These are phyloP conservation scores for Cladosporium colombiae DNA, from an alignment of 2,329 filamentous ascomycete species.

Conservation along the genomic window DNA sequence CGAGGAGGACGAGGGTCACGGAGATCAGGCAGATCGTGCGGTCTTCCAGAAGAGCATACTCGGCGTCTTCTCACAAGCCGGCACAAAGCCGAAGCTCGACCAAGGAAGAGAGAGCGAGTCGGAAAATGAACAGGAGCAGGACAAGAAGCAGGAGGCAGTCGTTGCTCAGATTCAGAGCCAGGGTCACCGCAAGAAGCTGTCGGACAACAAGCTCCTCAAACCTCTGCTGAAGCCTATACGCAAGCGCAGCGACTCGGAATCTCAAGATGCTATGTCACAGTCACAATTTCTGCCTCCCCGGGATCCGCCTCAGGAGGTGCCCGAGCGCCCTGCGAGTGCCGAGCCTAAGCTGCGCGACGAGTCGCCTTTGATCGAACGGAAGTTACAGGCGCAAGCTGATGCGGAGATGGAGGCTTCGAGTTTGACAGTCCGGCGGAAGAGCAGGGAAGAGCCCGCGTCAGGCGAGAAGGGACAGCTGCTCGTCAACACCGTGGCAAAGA, in stretches of 20 bases:
- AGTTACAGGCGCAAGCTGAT: slow-evolving; percentile 45
- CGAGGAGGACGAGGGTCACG: slow-evolving; percentile 56
- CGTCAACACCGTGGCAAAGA: slow-evolving; percentile 42
- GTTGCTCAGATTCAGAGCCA: slow-evolving; percentile 22
- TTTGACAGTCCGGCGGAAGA: slow-evolving; percentile 23
- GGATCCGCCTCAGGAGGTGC: slow-evolving; percentile 22
- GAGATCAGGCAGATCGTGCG: slow-evolving; percentile 51
- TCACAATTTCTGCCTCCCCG: slow-evolving; percentile 33
- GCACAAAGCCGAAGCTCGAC: slow-evolving; percentile 77
- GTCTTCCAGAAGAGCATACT: slow-evolving; percentile 96
- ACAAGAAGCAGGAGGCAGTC: slow-evolving; percentile 20
- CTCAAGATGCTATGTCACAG: slow-evolving; percentile 34
- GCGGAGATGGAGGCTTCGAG: slow-evolving; percentile 31
- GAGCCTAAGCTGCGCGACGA: slow-evolving; percentile 48
- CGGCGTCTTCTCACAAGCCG: slow-evolving; percentile 84
- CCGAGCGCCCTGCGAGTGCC: slow-evolving; percentile 24
- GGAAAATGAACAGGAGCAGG: slow-evolving; percentile 27
- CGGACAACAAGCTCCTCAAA: slow-evolving; percentile 65
- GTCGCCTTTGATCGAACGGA: slow-evolving; percentile 74
- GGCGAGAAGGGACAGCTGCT: slow-evolving; percentile 1
- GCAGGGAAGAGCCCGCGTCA: background rate
- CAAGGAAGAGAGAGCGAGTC: slow-evolving; percentile 71
- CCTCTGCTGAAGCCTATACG: slow-evolving; percentile 62
- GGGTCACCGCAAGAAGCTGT: slow-evolving; percentile 60
- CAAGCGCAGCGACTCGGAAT: slow-evolving; percentile 38